Evolutionary conservation across 768 basidiomycete species (phyloP), one percentile per base, ranked within the genome.

Genomic region (Favolaschia claudopus): DNA sequence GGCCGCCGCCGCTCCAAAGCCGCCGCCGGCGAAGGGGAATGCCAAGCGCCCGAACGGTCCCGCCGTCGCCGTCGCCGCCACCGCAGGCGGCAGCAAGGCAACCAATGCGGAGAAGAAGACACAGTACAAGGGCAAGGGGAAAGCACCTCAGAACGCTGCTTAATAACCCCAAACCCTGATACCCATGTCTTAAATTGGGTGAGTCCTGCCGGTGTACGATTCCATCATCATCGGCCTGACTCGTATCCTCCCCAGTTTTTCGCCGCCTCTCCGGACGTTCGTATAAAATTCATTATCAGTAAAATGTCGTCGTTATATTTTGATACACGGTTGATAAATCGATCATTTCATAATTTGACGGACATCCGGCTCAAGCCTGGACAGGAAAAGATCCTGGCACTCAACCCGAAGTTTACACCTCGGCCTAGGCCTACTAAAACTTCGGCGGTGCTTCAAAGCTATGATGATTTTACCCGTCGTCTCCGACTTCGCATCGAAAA

Each of bases 261-360:
- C 29, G 20, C 36, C 8, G 9, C 51, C 9, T 8, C 10, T 33
- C 27, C 22, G 6, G 10, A 12, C 10, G n/a, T 37, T 24, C 55
- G 33, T 20, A 13, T 24, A 19, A 45, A 38, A 7, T 57, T 50
- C 46, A 28, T 49, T 48, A 15, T 57, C 10, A n/a, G 25, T 27
- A 49, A 49, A 31, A 57, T 57, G 55, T 5, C 55, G 17, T 27
- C 24, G 10, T 39, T 57, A 19, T 49, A 50, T 37, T 49, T 14
- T 49, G 46, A 57, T 29, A 57, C 55, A 7, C 55, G 34, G 14
- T 15, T 57, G 15, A 48, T 44, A 6, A 57, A 57, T 38, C 33
- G 55, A 14, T 19, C 46, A 12, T 33, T 57, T 27, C 55, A 57
- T 29, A 57, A 57, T 33, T 33, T 57, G 46, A 57, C 55, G 9